These are phyloP conservation scores for Pholiota conissans DNA, from an alignment of 768 basidiomycete species.

Conservation along the genomic window DNA sequence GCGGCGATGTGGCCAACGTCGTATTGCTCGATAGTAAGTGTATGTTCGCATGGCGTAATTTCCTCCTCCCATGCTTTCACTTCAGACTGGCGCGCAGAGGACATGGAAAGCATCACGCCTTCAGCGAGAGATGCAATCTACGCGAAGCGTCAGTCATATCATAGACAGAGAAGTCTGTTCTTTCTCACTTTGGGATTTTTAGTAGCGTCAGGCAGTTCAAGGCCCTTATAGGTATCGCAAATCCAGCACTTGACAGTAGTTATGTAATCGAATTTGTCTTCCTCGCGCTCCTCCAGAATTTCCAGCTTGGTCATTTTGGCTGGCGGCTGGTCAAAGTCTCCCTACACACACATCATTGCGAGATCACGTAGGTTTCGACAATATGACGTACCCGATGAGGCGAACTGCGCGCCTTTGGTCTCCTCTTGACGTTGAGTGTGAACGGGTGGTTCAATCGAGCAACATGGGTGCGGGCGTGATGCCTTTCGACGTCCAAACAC, in stretches of 20 bases:
- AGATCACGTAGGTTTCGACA: not conserved
- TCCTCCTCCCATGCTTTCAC: constrained; percentile 99
- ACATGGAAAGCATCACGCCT: constrained; percentile 76
- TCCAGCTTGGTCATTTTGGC: constrained; percentile 88
- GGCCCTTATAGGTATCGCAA: constrained; percentile 56
- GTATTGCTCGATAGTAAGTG: constrained; percentile 44
- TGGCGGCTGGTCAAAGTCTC: constrained; percentile 79
- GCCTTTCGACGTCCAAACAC: constrained; percentile 60
- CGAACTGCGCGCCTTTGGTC: constrained; percentile 52
- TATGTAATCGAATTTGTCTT: constrained; percentile 78
- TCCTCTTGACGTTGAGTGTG: constrained; percentile 82
- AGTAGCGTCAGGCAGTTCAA: constrained; percentile 40
- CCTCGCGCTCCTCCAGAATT: constrained; percentile 82
- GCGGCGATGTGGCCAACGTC: constrained; percentile 48
- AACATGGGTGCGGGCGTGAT: constrained; percentile 76
- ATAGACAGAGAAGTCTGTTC: not conserved
- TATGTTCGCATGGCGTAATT: constrained; percentile 83
- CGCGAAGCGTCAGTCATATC: not conserved
- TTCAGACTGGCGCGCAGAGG: constrained; percentile 90
- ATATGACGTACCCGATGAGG: constrained; percentile 51
- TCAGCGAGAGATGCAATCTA: constrained; percentile 60
- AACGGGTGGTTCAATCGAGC: constrained; percentile 73
- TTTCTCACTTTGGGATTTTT: constrained; percentile 33
- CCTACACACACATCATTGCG: constrained; percentile 36
- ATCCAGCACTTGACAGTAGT: constrained; percentile 76